Base-by-base conservation (phyloP, 2,329 filamentous ascomycete genomes). In the Blastomyces emzantsi region DNA sequence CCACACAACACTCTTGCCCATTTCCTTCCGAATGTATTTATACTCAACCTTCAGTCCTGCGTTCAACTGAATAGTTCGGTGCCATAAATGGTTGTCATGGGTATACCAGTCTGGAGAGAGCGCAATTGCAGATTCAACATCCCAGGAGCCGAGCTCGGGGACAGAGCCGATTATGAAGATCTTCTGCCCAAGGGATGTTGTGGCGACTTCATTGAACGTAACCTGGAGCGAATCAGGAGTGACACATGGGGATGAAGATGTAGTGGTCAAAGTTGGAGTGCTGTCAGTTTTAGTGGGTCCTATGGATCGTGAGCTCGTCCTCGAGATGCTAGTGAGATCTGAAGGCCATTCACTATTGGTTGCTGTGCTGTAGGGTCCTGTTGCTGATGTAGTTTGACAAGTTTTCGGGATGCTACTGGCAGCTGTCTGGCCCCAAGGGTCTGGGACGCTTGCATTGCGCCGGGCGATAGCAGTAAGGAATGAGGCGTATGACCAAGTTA, bases 141-240 rank as follows among this genome's bases (percentile, higher is more conserved):
- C 77, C 88, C 88, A 91, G 68, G 71, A 79, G 11, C 88, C 88
- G 8, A 92, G 81, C 39, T 81, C 77, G 0, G 79, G 69, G 58
- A 81, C 79, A 63, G 81, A 84, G 22, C 89, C 89, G 0, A 82
- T 79, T 15, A 92, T 73, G 72, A 86, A 88, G 70, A 92, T 80
- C 9, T 81, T 85, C 72, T 90, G 80, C 3, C 88, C 88, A 59
- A 73, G 84, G 1, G 70, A 71, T 0, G 88, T 90, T 0, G 76
- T 79, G 25, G 81, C 85, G 0, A 79, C 70, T 66, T 82, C 84
- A 58, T 84, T 78, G 75, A 91, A 90, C 0, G 84, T 85, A 8
- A 91, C 83, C 0, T 82, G 77, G 7, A 88, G 81, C 0, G 79
- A 74, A 0, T 79, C 71, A 0, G 72, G 69, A 2, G 71, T 65